These are phyloP conservation scores for Starmera dryadoides DNA, from an alignment of 805 yeast species.

Conservation along the genomic window DNA sequence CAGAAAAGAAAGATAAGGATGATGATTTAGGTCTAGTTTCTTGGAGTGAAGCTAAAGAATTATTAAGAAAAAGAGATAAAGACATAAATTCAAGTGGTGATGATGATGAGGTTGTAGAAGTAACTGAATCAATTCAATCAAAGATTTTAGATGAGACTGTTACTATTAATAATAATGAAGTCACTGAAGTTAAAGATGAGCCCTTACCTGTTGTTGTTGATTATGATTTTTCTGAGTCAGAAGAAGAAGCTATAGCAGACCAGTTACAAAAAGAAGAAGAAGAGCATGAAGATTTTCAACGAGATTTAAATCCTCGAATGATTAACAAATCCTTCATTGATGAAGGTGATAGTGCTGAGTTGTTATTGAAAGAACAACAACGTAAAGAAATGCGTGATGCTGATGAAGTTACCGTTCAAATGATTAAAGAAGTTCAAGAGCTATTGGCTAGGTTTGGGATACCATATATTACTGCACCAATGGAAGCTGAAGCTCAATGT, in stretches of 20 bases:
- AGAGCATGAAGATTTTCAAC: slow-evolving; percentile 62
- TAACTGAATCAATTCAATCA: neutral
- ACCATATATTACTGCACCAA: slow-evolving; percentile 92
- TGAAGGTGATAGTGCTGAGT: too few species aligned
- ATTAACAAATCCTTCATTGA: slow-evolving; percentile 11
- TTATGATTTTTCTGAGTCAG: slow-evolving; percentile 70
- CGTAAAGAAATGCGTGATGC: slow-evolving; percentile 75
- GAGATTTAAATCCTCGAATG: slow-evolving; percentile 25
- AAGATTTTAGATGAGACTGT: neutral
- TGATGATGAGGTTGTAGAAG: neutral
- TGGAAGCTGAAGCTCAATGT: slow-evolving; percentile 99
- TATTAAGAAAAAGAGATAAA: slow-evolving; percentile 10
- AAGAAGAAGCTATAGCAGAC: slow-evolving; percentile 58
- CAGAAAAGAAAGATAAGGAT: neutral
- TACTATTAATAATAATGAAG: slow-evolving; percentile 1
- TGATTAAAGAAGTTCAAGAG: slow-evolving; percentile 90
- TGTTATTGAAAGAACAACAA: slow-evolving; percentile 49
- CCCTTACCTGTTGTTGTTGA: slow-evolving; percentile 27
- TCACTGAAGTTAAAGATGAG: slow-evolving; percentile 9
- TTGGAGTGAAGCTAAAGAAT: slow-evolving; percentile 39
- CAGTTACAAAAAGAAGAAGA: slow-evolving; percentile 63
- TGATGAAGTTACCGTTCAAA: slow-evolving; percentile 79
- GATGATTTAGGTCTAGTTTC: slow-evolving; percentile 26
- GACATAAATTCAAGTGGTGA: too few species aligned
- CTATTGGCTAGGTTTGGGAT: slow-evolving; percentile 82